Evolutionary conservation across 2,329 filamentous ascomycete species (phyloP).

Genomic region (Penicillium sp.): DNA sequence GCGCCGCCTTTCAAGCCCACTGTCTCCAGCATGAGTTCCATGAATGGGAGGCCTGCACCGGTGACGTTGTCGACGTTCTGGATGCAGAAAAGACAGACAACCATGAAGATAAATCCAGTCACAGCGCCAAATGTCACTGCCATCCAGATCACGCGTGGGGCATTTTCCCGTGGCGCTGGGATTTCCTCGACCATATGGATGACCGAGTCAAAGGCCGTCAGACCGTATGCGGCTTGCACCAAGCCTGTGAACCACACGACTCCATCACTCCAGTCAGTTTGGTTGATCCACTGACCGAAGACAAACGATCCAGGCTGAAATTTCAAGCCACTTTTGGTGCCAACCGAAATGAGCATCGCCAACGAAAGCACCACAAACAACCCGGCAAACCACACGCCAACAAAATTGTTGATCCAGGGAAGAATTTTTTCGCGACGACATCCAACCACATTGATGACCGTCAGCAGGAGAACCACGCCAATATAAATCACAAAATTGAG

Average conservation of each 20-base stretch:
- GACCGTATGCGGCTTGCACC: constrained; percentile 52
- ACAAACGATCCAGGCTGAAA: constrained; percentile 50
- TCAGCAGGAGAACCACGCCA: constrained; percentile 46
- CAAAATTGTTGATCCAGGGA: constrained; percentile 53
- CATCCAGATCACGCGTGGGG: constrained; percentile 50
- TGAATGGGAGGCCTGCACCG: constrained; percentile 44
- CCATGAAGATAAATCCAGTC: constrained; percentile 50
- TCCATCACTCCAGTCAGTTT: constrained; percentile 50
- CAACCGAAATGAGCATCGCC: constrained; percentile 50
- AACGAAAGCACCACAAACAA: constrained; percentile 51
- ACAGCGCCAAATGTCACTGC: constrained; percentile 48
- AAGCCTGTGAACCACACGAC: constrained; percentile 56
- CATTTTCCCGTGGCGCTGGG: constrained; percentile 48
- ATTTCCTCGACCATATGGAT: constrained; percentile 57
- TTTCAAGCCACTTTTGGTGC: constrained; percentile 39
- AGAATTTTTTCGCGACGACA: constrained; percentile 47
- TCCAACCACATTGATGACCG: constrained; percentile 47
- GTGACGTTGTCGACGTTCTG: constrained; percentile 44
- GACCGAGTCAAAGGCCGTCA: constrained; percentile 54
- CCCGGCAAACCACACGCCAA: constrained; percentile 49
- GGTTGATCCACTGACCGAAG: constrained; percentile 49
- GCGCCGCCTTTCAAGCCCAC: constrained; percentile 42
- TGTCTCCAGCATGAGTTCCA: constrained; percentile 44
- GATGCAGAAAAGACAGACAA: constrained; percentile 49
- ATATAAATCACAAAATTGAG: constrained; percentile 53